phyloP scores from a whole-genome alignment of 2,329 filamentous ascomycete genomes.

The Aspergillus tubingensis region DNA sequence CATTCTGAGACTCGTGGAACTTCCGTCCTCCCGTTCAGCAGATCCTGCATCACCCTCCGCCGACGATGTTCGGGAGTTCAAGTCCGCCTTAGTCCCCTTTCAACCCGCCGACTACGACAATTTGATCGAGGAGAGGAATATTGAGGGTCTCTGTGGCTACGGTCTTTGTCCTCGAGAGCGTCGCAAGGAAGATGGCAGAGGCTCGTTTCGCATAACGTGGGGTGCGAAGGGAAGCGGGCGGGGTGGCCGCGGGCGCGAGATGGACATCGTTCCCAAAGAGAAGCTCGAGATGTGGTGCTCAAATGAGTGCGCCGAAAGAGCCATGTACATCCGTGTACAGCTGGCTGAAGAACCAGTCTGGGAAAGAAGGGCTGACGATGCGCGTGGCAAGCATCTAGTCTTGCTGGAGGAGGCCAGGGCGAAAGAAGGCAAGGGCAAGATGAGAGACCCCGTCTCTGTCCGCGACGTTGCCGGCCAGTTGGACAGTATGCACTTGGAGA shows the following conservation, averaged over 20 bases:
- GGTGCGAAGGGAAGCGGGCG: conserved; percentile 53
- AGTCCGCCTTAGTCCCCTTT: conserved; percentile 68
- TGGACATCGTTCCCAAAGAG: conserved; percentile 68
- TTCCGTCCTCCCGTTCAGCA: conserved; percentile 55
- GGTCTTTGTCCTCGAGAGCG: conserved; percentile 71
- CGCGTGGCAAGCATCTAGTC: conserved; percentile 57
- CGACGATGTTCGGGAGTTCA: conserved; percentile 66
- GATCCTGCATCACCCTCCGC: conserved; percentile 56
- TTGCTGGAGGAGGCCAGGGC: conserved; percentile 64
- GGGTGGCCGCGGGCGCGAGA: conserved; percentile 53
- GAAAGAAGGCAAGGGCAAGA: conserved; percentile 23
- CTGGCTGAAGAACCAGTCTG: conserved; percentile 82
- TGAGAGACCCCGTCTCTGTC: conserved; percentile 19
- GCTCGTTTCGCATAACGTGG: conserved; percentile 68
- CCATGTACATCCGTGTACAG: conserved; percentile 85
- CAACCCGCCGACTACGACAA: conserved; percentile 88
- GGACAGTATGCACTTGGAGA: conserved; percentile 23
- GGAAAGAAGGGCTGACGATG: conserved; percentile 64
- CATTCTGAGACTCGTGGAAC: conserved; percentile 70
- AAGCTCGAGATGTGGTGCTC: conserved; percentile 88
- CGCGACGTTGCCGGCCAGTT: conserved; percentile 31
- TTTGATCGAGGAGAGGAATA: conserved; percentile 84
- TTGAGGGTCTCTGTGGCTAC: conserved; percentile 80
- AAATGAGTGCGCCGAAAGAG: conserved; percentile 72
- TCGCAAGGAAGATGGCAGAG: conserved; percentile 56